Conservation (phyloP, 768 basidiomycete species). For the Mycena filopes region DNA sequence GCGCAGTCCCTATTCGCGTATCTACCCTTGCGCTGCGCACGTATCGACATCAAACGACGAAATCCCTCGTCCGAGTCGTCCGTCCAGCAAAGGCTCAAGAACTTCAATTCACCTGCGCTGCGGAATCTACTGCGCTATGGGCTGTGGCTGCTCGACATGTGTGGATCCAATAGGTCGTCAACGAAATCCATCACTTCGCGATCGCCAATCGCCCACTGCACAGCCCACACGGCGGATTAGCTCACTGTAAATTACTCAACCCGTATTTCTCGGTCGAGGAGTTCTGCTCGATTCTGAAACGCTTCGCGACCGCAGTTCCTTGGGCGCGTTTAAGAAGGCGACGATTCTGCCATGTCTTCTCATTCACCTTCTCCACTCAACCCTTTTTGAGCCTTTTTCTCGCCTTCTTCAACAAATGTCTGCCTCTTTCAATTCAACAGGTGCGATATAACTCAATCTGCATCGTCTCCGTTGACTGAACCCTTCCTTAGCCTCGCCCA, state of each 20-base stretch:
- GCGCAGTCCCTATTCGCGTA: no score
- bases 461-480: background rate
- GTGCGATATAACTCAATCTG: background rate
- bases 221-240: conserved; percentile 9
- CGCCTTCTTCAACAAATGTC: no score
- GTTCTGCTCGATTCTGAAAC: background rate
- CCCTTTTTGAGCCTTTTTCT: background rate
- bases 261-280: conserved; percentile 8
- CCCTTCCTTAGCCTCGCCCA: background rate
- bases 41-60: no score
- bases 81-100: no score
- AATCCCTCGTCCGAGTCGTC: no score
- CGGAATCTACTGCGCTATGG: no score
- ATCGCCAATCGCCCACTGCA: no score
- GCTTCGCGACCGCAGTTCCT: conserved; percentile 3
- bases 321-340: background rate
- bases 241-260: conserved; percentile 1
- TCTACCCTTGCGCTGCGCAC: no score
- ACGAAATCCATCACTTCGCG: no score
- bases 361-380: background rate
- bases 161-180: no score
- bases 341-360: background rate
- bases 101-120: no score
- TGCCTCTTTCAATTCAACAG: background rate
- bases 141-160: no score